These are phyloP conservation scores for Rhizomucor pusillus DNA, from an alignment of 371 early-diverging fungal genomes.

Conservation along the genomic window DNA sequence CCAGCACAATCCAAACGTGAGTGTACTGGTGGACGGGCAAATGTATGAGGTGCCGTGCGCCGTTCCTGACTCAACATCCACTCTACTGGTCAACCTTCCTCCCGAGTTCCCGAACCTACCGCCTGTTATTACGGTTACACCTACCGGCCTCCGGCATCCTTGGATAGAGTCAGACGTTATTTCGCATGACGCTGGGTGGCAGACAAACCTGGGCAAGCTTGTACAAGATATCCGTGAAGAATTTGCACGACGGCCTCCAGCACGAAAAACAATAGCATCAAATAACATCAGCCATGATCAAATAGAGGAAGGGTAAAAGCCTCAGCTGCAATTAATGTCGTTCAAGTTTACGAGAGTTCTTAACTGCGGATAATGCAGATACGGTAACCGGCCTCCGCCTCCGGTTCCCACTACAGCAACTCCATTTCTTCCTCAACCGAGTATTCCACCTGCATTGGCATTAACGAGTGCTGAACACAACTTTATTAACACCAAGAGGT, in stretches of 20 bases:
- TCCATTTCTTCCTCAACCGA: not conserved
- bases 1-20: slow-evolving; percentile 28
- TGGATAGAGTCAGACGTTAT: slow-evolving; percentile 56
- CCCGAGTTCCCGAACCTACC: slow-evolving; percentile 54
- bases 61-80: slow-evolving; percentile 18
- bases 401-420: slow-evolving; percentile 29
- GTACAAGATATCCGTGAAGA: slow-evolving; percentile 55
- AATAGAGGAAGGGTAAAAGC: slow-evolving; percentile 23
- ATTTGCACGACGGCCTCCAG: slow-evolving; percentile 40
- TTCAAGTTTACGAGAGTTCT: too few species aligned
- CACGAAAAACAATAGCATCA: slow-evolving; percentile 15
- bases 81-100: slow-evolving; percentile 43
- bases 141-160: slow-evolving; percentile 52
- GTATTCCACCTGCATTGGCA: slow-evolving; percentile 1
- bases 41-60: slow-evolving; percentile 39
- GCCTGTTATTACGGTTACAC: slow-evolving; percentile 58
- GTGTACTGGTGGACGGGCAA: slow-evolving; percentile 31
- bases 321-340: too few species aligned
- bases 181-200: slow-evolving; percentile 24
- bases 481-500: slow-evolving; percentile 22
- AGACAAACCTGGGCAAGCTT: slow-evolving; percentile 45
- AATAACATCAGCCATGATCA: slow-evolving; percentile 27
- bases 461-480: slow-evolving; percentile 13
- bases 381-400: slow-evolving; percentile 42
- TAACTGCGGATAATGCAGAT: slow-evolving; percentile 15